Conservation (phyloP, 1,139 yeast genomes). For the Diutina rugosa region DNA sequence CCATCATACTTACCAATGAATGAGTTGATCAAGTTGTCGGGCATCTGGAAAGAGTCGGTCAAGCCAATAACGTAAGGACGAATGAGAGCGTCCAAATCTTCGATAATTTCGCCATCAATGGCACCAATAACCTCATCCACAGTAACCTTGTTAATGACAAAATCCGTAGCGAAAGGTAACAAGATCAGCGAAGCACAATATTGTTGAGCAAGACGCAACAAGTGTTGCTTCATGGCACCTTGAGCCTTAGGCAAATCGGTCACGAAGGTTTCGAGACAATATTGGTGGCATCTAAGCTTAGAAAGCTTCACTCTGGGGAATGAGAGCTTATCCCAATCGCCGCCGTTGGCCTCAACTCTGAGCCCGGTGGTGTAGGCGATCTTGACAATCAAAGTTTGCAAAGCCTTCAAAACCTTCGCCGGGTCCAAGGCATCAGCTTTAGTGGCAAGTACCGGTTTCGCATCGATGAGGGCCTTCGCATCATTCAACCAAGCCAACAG, state of each 20-base stretch:
- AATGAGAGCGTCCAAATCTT: constrained; percentile 6
- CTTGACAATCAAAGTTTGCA: constrained; percentile 8
- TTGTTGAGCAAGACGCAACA: constrained; percentile 6
- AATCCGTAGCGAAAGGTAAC: constrained; percentile 7
- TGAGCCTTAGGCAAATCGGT: constrained; percentile 4
- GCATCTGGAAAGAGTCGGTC: constrained; percentile 9
- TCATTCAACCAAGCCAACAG: constrained; percentile 6
- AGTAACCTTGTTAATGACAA: constrained; percentile 6
- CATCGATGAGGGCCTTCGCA: background rate
- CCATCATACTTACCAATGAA: constrained; percentile 9
- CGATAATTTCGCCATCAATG: constrained; percentile 4
- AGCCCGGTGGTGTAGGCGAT: constrained; percentile 6
- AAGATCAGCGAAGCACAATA: constrained; percentile 6
- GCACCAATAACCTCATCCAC: constrained; percentile 4
- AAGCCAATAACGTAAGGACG: constrained; percentile 7
- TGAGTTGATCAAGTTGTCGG: constrained; percentile 8
- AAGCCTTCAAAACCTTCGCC: constrained; percentile 6
- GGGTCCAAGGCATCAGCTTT: constrained; percentile 5
- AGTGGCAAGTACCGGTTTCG: background rate
- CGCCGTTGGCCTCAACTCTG: background rate
- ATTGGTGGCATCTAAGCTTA: constrained; percentile 9
- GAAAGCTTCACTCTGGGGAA: constrained; percentile 8
- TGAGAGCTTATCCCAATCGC: constrained; percentile 8
- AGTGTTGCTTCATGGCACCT: constrained; percentile 4
- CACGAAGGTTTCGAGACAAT: constrained; percentile 7